Evolutionary conservation across 495 filamentous ascomycete species (phyloP).

Genomic region (Astrocystis sublimbata): DNA sequence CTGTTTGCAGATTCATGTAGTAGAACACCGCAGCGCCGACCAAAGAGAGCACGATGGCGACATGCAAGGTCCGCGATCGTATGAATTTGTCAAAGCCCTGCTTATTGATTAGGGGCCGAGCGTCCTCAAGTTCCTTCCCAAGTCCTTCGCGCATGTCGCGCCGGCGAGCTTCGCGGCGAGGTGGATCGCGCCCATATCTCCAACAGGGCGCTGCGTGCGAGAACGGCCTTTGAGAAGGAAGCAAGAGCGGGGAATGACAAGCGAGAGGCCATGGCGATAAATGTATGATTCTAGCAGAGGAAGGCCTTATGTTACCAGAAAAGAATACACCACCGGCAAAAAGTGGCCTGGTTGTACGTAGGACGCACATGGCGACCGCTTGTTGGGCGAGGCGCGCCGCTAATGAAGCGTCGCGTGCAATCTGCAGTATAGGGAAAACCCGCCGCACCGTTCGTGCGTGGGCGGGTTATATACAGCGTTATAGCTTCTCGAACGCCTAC

Average conservation of each 20-base stretch:
- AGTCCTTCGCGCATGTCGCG: too few species aligned
- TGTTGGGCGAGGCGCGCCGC: neutral
- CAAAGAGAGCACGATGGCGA: constrained; percentile 34
- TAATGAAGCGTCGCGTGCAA: neutral
- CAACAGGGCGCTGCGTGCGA: constrained; percentile 22
- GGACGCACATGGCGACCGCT: constrained; percentile 8
- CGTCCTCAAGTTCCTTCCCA: too few species aligned
- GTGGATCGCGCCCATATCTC: constrained; percentile 30
- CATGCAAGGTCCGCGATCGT: constrained; percentile 35
- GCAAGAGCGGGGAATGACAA: neutral
- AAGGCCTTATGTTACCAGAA: neutral
- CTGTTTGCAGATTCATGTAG: constrained; percentile 71
- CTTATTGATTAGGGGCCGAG: constrained; percentile 43
- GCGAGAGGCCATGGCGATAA: neutral
- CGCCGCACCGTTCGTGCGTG: neutral
- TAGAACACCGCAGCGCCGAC: constrained; percentile 58
- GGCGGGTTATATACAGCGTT: too few species aligned
- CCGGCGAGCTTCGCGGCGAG: constrained; percentile 24
- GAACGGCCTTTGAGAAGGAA: constrained; percentile 20
- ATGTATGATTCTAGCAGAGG: neutral
- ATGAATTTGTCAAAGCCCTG: constrained; percentile 24
- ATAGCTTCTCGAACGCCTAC: too few species aligned
- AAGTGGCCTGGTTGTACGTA: neutral
- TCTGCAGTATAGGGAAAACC: neutral
- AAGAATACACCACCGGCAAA: neutral